Conservation (phyloP, 148 eudicot species). For the Rhododendron ferrugineum region DNA sequence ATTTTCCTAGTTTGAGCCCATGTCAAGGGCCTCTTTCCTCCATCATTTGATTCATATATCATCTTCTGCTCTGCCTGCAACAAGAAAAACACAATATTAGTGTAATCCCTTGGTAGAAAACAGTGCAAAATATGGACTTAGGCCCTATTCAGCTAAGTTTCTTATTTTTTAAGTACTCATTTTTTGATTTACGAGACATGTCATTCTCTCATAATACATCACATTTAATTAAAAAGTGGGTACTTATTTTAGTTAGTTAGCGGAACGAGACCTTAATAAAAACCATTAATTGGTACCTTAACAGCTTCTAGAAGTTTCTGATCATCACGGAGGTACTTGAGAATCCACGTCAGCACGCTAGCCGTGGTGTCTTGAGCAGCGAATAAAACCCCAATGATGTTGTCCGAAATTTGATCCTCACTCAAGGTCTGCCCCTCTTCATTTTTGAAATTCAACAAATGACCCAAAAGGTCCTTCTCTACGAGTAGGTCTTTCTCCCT, state of each 20-base stretch:
- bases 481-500: conserved; percentile 41
- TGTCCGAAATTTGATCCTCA: conserved; percentile 64
- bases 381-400: conserved; percentile 75
- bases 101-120: no score
- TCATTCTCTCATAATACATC: no score
- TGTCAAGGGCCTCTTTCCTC: conserved; percentile 45
- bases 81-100: not conserved
- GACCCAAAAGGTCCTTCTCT: conserved; percentile 50
- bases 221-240: no score
- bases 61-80: conserved; percentile 63
- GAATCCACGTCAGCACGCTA: conserved; percentile 74
- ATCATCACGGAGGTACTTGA: conserved; percentile 67
- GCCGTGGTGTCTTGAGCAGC: conserved; percentile 97
- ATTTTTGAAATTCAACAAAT: conserved; percentile 54
- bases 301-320: conserved; percentile 41
- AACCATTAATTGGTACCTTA: conserved; percentile 42
- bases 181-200: no score
- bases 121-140: no score
- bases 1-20: conserved; percentile 79
- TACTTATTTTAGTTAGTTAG: no score
- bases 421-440: conserved; percentile 47
- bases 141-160: no score
- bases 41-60: conserved; percentile 41
- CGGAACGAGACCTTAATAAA: no score
- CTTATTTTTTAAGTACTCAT: no score